A percentile compares a stretch with the other conserved stretches of the same genome.
These are phyloP conservation scores for Neopestalotiopsis sp. DNA, from an alignment of 2,329 filamentous ascomycete species.

Conservation along the genomic window DNA sequence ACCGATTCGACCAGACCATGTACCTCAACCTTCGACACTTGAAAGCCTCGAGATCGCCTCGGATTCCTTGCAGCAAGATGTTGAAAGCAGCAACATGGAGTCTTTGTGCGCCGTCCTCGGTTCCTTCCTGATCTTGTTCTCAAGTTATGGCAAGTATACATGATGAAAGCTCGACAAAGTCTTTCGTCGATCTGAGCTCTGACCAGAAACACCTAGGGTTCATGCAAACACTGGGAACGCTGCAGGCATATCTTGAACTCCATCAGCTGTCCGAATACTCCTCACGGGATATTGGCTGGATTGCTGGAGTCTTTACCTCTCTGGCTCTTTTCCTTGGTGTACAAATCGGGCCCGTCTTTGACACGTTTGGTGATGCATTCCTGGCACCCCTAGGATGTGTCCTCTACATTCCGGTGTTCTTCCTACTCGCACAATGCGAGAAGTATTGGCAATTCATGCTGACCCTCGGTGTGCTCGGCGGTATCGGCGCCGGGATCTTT, in stretches of 20 bases:
- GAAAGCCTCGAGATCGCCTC: neutral
- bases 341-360: constrained; percentile 47
- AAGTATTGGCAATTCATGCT: constrained; percentile 45
- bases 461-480: constrained; percentile 47
- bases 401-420: constrained; percentile 43
- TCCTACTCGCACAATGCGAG: constrained; percentile 52
- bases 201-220: constrained; percentile 33
- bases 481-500: constrained; percentile 45
- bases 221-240: constrained; percentile 43
- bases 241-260: constrained; percentile 45
- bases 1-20: neutral
- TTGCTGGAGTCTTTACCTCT: constrained; percentile 45
- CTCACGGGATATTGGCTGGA: constrained; percentile 46
- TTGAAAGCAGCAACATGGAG: neutral
- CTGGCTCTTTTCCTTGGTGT: constrained; percentile 44
- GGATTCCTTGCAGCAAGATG: neutral
- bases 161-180: neutral
- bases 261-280: constrained; percentile 44
- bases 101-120: constrained; percentile 13
- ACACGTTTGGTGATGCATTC: constrained; percentile 43
- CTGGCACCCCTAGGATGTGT: constrained; percentile 39
- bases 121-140: constrained; percentile 17
- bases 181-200: neutral
- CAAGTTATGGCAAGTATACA: constrained; percentile 3
- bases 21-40: neutral